A percentile compares a stretch with the other conserved stretches of the same genome.
Evolutionary conservation across 2,329 filamentous ascomycete species (phyloP).

Genomic region (Hirsutella minnesotensis): DNA sequence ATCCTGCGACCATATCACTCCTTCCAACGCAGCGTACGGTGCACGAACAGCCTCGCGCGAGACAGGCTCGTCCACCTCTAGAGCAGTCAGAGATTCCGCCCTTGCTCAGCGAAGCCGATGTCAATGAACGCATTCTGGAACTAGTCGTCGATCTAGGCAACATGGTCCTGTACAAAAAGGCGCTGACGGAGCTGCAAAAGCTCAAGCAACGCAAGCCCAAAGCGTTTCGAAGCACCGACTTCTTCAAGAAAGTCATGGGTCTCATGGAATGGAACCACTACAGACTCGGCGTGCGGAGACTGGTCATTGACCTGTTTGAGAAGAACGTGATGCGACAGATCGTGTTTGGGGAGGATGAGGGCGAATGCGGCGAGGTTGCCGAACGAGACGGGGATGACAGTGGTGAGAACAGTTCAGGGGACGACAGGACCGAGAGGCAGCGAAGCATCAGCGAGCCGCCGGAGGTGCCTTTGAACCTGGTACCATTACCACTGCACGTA

Average conservation of each 20-base stretch:
- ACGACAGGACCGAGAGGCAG: slow-evolving; percentile 46
- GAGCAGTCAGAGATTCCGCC: slow-evolving; percentile 27
- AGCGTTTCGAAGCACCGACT: slow-evolving; percentile 60
- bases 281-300: slow-evolving; percentile 72
- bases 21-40: slow-evolving; percentile 42
- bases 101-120: slow-evolving; percentile 46
- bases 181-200: slow-evolving; percentile 69
- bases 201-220: slow-evolving; percentile 64
- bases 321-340: slow-evolving; percentile 76
- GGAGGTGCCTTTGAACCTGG: slow-evolving; percentile 20
- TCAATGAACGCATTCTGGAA: slow-evolving; percentile 72
- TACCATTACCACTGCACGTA: slow-evolving; percentile 21
- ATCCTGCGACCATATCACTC: slow-evolving; percentile 32
- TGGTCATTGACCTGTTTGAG: slow-evolving; percentile 90
- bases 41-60: slow-evolving; percentile 27
- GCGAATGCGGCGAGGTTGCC: slow-evolving; percentile 46
- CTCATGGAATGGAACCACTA: slow-evolving; percentile 86
- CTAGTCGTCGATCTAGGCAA: slow-evolving; percentile 84
- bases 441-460: slow-evolving; percentile 37
- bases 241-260: slow-evolving; percentile 78
- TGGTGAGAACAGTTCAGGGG: slow-evolving; percentile 30
- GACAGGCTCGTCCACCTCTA: slow-evolving; percentile 28
- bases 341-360: slow-evolving; percentile 59
- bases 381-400: slow-evolving; percentile 51
- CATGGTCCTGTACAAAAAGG: slow-evolving; percentile 81